Evolutionary conservation across 1,139 yeast species (phyloP), one percentile per base, ranked within the genome.

Genomic region (Scheffersomyces segobiensis): DNA sequence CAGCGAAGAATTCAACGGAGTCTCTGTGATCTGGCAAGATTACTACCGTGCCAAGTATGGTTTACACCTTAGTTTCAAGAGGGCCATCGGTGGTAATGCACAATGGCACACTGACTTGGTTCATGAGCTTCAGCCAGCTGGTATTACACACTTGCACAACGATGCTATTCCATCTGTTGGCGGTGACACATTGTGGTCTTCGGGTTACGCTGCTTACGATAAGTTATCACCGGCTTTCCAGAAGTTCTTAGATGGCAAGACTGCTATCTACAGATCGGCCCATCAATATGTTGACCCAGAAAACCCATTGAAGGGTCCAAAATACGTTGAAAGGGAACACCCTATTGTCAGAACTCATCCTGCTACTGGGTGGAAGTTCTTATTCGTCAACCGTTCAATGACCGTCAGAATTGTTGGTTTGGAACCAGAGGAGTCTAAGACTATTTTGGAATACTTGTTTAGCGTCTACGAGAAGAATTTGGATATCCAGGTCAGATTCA

Each of bases 21-120:
- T 81, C 48, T 71, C 85, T 24, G 81, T 81, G 7, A 80, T 86
- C 61, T 85, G 88, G 88, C 82, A 79, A 59, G 86, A 84, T 60
- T 74, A 72, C 60, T 62, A 60, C 54, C 69, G 71, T 53, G 70
- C 66, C 56, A 68, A 67, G 58, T 63, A 59, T 55, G 68, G 71
- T 3, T 63, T 62, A 52, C 69, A 66, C 39, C 66, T 71, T 63
- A 69, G 73, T 19, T 78, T 72, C 69, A 77, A 74, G 62, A 68
- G 68, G 52, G 64, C 72, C 53, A 67, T 65, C 53, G 70, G 71
- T 46, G 81, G 80, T 10, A 77, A 75, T 63, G 68, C 78, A 5
- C 65, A 62, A 54, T 81, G 85, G 85, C 85, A 81, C 68, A 75
- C 84, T 3, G 85, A 81, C 63, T 72, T 81, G 63, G 82, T 75